A percentile compares a stretch with the other conserved stretches of the same genome.
These are phyloP conservation scores for Microbotryum saponariae DNA, from an alignment of 1,284 basidiomycete species.

Conservation along the genomic window DNA sequence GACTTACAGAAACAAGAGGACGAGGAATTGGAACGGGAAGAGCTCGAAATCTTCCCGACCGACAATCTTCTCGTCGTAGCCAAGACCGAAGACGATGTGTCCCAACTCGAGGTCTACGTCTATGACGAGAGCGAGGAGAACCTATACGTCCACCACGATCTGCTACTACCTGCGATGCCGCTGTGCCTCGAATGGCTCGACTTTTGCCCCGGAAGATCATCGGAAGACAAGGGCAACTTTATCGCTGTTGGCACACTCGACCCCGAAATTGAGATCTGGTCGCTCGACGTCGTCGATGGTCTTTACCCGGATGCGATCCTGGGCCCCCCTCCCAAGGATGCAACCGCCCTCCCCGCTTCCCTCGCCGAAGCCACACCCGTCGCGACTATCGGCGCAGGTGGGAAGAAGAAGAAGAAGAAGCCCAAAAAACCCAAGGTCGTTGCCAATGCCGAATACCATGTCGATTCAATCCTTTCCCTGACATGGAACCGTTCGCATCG, in stretches of 20 bases:
- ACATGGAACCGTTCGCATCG: slow-evolving; percentile 87
- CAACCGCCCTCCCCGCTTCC: slow-evolving; percentile 65
- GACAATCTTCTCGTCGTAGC: slow-evolving; percentile 90
- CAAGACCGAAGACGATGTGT: slow-evolving; percentile 95
- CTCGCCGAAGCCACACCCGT: slow-evolving; percentile 37
- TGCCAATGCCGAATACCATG: slow-evolving; percentile 67
- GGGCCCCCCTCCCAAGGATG: slow-evolving; percentile 61
- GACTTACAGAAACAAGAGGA: slow-evolving; percentile 47
- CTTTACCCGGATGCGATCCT: slow-evolving; percentile 90
- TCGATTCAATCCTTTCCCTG: slow-evolving; percentile 83
- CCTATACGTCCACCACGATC: slow-evolving; percentile 93
- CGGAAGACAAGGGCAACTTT: slow-evolving; percentile 60
- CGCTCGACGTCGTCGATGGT: slow-evolving; percentile 83
- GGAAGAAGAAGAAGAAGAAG: slow-evolving; percentile 78
- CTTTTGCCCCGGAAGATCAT: slow-evolving; percentile 58
- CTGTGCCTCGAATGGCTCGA: slow-evolving; percentile 99
- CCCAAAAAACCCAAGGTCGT: slow-evolving; percentile 55
- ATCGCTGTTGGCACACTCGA: slow-evolving; percentile 96
- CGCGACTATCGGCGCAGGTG: slow-evolving; percentile 8
- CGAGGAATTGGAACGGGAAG: slow-evolving; percentile 76
- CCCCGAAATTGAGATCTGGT: slow-evolving; percentile 98
- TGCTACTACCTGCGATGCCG: slow-evolving; percentile 95
- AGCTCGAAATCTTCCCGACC: slow-evolving; percentile 78
- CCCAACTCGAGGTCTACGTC: slow-evolving; percentile 89
- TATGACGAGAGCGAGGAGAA: slow-evolving; percentile 84